Conservation (phyloP, 176 grass and related monocot species). For the Eragrostis nindensis region DNA sequence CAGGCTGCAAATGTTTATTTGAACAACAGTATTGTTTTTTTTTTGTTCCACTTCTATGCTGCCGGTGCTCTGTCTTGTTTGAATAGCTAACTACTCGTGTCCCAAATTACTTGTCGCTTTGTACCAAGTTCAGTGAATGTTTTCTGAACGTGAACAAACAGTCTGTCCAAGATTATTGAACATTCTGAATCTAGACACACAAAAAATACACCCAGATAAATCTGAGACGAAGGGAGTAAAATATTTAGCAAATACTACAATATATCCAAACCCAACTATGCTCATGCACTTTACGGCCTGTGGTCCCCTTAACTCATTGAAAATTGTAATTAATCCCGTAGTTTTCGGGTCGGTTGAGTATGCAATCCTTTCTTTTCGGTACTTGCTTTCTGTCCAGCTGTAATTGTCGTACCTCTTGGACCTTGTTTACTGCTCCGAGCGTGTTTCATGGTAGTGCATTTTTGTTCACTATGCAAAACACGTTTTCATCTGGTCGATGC, state of each 20-base stretch:
- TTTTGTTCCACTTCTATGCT: not conserved
- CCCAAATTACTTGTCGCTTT: too few relatives aligned
- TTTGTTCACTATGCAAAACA: conserved; percentile 18
- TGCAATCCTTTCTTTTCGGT: conserved; percentile 33
- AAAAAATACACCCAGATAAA: too few relatives aligned
- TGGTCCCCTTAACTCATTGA: conserved; percentile 31
- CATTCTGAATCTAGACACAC: too few relatives aligned
- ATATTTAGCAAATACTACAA: not conserved
- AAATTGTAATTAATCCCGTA: conserved; percentile 35
- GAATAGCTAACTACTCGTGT: not conserved
- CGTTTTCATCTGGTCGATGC: conserved; percentile 14
- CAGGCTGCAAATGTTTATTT: not conserved
- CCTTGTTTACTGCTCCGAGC: conserved; percentile 15
- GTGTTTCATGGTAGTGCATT: conserved; percentile 27
- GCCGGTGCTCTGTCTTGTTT: not conserved
- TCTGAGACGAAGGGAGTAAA: too few relatives aligned
- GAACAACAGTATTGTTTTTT: not conserved
- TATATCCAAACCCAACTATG: conserved; percentile 22
- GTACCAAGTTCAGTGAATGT: too few relatives aligned
- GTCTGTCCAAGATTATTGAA: too few relatives aligned
- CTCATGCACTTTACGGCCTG: conserved; percentile 6
- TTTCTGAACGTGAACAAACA: too few relatives aligned
- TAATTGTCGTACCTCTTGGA: conserved; percentile 33
- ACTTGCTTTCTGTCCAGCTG: conserved; percentile 32
- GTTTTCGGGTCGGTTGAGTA: conserved; percentile 32